Evolutionary conservation across 1,284 basidiomycete species (phyloP).

Genomic region (Puccinia hordei): DNA sequence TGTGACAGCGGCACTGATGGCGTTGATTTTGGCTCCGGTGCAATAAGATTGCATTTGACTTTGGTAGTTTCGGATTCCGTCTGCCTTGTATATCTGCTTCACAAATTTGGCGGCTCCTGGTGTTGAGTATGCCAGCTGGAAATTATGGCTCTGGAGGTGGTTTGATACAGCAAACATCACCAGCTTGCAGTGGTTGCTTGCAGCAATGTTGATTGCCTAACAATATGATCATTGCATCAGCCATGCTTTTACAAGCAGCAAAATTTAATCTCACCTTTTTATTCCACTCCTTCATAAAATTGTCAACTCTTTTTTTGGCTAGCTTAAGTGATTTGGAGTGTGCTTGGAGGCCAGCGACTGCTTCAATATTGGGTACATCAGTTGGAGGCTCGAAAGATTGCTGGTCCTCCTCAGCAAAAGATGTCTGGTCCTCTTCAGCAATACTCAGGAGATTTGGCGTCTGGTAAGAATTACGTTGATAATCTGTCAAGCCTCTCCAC

Average conservation of each 20-base stretch:
- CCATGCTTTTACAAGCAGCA: neutral
- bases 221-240: neutral
- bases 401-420: too few relatives aligned
- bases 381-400: too few relatives aligned
- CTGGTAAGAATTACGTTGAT: neutral
- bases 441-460: neutral
- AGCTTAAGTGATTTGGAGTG: constrained; percentile 3
- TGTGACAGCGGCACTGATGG: neutral
- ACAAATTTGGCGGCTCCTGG: constrained; percentile 10
- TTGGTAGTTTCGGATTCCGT: constrained; percentile 10
- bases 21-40: neutral
- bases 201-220: constrained; percentile 20
- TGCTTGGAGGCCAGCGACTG: neutral
- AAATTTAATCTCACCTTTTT: neutral
- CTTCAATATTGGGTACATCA: neutral
- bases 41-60: neutral
- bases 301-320: constrained; percentile 1
- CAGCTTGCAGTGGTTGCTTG: constrained; percentile 8
- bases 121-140: neutral
- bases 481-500: neutral
- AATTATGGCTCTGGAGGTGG: neutral
- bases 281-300: neutral
- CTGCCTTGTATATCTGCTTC: neutral
- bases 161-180: constrained; percentile 20
- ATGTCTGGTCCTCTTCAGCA: neutral